Conservation (phyloP, 495 filamentous ascomycete species). For the Aspergillus affinis region DNA sequence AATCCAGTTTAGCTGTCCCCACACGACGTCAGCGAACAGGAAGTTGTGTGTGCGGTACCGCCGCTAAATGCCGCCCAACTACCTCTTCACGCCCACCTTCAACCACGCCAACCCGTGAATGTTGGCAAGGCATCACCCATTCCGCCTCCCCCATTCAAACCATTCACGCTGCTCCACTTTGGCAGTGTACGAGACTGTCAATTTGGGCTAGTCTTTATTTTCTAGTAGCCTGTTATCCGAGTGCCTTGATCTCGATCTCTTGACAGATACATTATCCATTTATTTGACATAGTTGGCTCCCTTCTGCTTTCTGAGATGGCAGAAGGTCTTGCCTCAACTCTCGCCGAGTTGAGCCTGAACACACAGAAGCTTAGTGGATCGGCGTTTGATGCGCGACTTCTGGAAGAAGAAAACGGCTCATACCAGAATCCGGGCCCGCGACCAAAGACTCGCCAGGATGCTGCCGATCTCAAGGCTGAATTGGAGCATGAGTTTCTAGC, state of each 20-base stretch:
- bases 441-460: constrained; percentile 51
- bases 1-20: neutral
- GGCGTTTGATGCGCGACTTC: constrained; percentile 33
- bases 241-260: neutral
- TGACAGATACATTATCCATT: neutral
- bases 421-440: constrained; percentile 43
- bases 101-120: neutral
- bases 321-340: constrained; percentile 28
- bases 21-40: constrained; percentile 14
- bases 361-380: constrained; percentile 25
- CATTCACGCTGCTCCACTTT: neutral
- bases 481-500: constrained; percentile 77
- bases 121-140: neutral
- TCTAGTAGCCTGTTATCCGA: neutral
- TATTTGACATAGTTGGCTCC: neutral
- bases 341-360: constrained; percentile 32
- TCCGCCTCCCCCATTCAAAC: neutral
- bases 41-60: constrained; percentile 11
- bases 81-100: constrained; percentile 6
- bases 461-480: constrained; percentile 59
- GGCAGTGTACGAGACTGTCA: neutral
- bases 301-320: constrained; percentile 16
- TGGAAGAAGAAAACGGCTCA: constrained; percentile 36
- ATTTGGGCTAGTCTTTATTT: neutral
- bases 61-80: constrained; percentile 15